A percentile compares a stretch with the other conserved stretches of the same genome.
phyloP scores from a whole-genome alignment of 345 rosid species.

The Citrus maxima region DNA sequence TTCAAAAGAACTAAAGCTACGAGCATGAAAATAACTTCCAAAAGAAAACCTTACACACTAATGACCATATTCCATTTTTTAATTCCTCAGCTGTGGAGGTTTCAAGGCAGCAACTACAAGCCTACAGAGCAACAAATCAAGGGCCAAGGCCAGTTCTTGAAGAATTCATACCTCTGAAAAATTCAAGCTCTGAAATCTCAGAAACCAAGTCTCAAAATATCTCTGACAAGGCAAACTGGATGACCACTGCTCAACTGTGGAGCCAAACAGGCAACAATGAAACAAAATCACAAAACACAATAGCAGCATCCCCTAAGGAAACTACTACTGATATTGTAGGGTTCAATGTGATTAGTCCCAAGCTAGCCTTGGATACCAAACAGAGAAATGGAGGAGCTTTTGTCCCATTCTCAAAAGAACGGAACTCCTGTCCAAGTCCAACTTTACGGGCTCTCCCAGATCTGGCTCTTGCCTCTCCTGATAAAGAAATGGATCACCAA shows the following conservation, averaged over 20 bases:
- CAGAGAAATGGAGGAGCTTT: slow-evolving; percentile 87
- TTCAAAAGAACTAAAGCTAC: slow-evolving; percentile 26
- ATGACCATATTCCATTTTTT: background rate
- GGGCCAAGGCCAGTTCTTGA: slow-evolving; percentile 71
- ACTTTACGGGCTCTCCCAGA: slow-evolving; percentile 47
- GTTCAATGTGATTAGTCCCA: slow-evolving; percentile 48
- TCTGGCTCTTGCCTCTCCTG: slow-evolving; percentile 52
- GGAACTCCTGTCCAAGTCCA: slow-evolving; percentile 38
- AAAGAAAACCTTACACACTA: background rate
- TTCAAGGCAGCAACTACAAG: slow-evolving; percentile 79
- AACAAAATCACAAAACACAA: slow-evolving; percentile 33
- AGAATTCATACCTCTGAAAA: slow-evolving; percentile 92
- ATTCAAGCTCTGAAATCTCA: slow-evolving; percentile 33
- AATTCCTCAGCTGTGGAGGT: slow-evolving; percentile 70
- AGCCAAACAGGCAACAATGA: slow-evolving; percentile 60
- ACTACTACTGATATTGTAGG: slow-evolving; percentile 29
- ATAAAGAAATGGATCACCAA: slow-evolving; percentile 36
- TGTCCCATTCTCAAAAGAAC: slow-evolving; percentile 86
- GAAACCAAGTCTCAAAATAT: slow-evolving; percentile 33
- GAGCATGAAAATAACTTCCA: background rate
- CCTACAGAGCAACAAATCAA: slow-evolving; percentile 57
- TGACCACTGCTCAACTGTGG: slow-evolving; percentile 96
- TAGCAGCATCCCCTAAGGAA: slow-evolving; percentile 35
- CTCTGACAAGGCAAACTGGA: slow-evolving; percentile 75
- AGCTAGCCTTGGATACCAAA: slow-evolving; percentile 54